Base-by-base conservation (phyloP, 768 basidiomycete genomes). In the Trametopsis cervina region DNA sequence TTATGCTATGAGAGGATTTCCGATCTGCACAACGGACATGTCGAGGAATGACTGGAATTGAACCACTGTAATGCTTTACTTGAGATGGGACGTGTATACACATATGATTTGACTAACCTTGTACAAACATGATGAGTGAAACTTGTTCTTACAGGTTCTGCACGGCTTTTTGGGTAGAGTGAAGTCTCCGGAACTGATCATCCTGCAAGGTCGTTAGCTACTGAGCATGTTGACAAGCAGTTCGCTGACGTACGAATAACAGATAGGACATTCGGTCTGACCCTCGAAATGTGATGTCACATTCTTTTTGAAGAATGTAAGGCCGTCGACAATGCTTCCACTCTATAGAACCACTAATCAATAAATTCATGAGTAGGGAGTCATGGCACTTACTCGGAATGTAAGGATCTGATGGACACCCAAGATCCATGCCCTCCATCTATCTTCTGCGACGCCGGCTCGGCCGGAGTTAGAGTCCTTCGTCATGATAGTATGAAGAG, bases 231-330 rank as follows among this genome's bases (percentile, higher is more conserved):
- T 33, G 18, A 10, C 18, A 17, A 4, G 27, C 24, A 36, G 11
- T 7, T 6, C 5, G 12, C 49, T 10, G 5, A 60, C 85, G 60
- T 57, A 92, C 85, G 89, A 90, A 63, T 94, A 95, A 60, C 92
- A 95, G 51, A 99, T 97, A 1, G 95, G 90, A 64, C 96, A 99
- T 57, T 95, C 92, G 2, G 89, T 88, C 62, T 93, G 86, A 4
- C 95, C 95, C 54, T 95, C 90, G 59, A 98, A 99, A 63, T 98
- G 91, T 17, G 89, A 74, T 0, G 81, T 74, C 38, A 94, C 92
- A 60, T 97, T 98, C 67, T 87, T 90, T 68, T 93, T 94, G 77
- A 97, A 98, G 50, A 95, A 68, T 4, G 77, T 75, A 17, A 98
- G 64, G 0, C 89, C 93, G 60, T 98, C 96, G 9, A 89, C 73